Conservation (phyloP, 2,329 filamentous ascomycete genomes). For the Penicillium vulpinum region DNA sequence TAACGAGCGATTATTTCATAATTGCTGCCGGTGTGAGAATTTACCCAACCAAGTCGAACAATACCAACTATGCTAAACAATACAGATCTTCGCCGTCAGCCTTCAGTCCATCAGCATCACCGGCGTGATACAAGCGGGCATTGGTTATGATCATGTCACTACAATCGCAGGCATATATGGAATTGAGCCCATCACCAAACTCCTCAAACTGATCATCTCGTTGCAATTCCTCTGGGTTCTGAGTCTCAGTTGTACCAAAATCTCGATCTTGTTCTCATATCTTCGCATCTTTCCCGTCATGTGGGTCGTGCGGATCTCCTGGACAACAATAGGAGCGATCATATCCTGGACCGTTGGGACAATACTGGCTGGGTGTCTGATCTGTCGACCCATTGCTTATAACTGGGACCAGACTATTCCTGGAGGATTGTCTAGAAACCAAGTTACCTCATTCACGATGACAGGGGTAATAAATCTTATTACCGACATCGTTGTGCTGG, state of each 20-base stretch:
- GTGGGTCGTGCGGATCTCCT: constrained; percentile 12
- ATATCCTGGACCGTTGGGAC: constrained; percentile 29
- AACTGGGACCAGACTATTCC: constrained; percentile 29
- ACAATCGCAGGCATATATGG: constrained; percentile 18
- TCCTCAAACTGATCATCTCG: constrained; percentile 24
- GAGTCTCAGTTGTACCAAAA: constrained; percentile 25
- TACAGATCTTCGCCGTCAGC: constrained; percentile 22
- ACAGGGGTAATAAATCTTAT: constrained; percentile 27
- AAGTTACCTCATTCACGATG: constrained; percentile 23
- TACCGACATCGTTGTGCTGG: constrained; percentile 26
- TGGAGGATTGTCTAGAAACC: constrained; percentile 21
- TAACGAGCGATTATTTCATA: constrained; percentile 22
- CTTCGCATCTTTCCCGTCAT: constrained; percentile 24
- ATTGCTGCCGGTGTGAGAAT: constrained; percentile 22
- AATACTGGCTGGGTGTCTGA: constrained; percentile 23
- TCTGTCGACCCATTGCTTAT: constrained; percentile 26
- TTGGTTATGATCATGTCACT: constrained; percentile 23
- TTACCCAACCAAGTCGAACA: background rate
- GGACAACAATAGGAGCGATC: constrained; percentile 20
- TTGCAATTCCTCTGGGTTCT: constrained; percentile 29
- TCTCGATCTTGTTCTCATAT: constrained; percentile 26
- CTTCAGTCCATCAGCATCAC: constrained; percentile 27
- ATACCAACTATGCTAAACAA: background rate
- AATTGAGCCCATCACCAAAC: constrained; percentile 19
- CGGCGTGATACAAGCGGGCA: constrained; percentile 23